Conservation (phyloP, 2,329 filamentous ascomycete species). For the Sporothrix protearum region DNA sequence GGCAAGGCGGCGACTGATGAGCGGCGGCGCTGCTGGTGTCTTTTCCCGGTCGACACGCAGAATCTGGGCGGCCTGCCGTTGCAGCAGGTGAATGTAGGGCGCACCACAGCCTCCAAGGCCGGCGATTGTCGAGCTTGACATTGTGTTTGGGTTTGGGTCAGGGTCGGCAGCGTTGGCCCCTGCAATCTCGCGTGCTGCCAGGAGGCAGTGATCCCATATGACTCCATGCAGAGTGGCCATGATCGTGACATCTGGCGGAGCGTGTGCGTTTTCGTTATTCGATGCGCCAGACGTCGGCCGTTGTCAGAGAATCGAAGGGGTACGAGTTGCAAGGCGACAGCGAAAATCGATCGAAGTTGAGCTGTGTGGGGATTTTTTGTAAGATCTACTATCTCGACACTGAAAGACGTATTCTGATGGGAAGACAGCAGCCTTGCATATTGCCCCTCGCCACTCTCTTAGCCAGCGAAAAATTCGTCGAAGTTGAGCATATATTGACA, state of each 20-base stretch:
- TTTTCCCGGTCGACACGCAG: background rate
- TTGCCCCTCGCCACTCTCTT: no score
- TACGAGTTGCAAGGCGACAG: no score
- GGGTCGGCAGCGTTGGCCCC: no score
- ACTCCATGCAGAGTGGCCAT: background rate
- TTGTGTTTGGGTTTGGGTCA: background rate
- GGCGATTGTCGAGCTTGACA: background rate
- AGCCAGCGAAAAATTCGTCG: no score
- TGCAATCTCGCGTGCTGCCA: constrained; percentile 25
- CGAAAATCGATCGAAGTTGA: no score
- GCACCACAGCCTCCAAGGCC: constrained; percentile 27
- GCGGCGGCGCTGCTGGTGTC: background rate
- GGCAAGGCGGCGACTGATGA: constrained; percentile 43
- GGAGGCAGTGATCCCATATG: constrained; percentile 24
- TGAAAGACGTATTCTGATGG: no score
- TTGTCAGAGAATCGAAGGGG: no score
- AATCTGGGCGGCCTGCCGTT: constrained; percentile 26
- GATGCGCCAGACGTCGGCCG: background rate
- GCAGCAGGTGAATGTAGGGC: constrained; percentile 29
- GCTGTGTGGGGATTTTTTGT: no score
- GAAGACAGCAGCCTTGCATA: no score
- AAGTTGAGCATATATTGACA: no score
- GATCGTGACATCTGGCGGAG: background rate
- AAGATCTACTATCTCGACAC: no score
- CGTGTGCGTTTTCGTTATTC: background rate